Percentiles rank a stretch among this genome's conserved stretches.
Evolutionary conservation across 148 eudicot species (phyloP).

Genomic region (Silene uniflora): DNA sequence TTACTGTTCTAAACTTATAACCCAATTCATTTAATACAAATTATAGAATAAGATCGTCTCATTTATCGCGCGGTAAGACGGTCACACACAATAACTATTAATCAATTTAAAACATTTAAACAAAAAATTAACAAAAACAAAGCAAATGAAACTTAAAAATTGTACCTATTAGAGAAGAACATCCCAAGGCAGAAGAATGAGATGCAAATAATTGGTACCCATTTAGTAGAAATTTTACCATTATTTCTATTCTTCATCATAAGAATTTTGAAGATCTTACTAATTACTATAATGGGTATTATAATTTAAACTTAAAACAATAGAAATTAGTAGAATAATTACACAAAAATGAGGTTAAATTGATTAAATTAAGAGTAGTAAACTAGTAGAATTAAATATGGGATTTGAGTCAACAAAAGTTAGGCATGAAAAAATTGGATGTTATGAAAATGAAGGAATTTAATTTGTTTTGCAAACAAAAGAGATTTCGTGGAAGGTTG

Average conservation of each 20-base stretch:
- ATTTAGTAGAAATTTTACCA: slow-evolving; percentile 56
- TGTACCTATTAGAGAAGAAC: slow-evolving; percentile 73
- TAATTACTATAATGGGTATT: not conserved
- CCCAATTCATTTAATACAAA: no score
- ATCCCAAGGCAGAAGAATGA: slow-evolving; percentile 72
- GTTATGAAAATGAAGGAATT: not conserved
- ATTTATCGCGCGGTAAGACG: no score
- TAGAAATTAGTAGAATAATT: not conserved
- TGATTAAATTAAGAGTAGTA: not conserved
- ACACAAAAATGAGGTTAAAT: not conserved
- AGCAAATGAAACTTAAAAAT: not conserved
- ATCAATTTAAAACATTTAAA: not conserved
- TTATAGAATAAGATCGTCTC: no score
- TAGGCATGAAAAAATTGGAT: not conserved
- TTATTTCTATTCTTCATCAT: slow-evolving; percentile 54
- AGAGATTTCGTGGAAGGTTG: not conserved
- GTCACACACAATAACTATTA: no score
- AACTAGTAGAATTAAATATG: not conserved
- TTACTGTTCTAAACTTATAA: no score
- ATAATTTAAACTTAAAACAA: not conserved
- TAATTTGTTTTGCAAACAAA: not conserved
- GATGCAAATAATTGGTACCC: slow-evolving; percentile 64
- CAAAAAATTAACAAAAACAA: no score
- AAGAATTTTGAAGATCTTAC: no score
- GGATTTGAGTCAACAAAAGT: not conserved